A percentile compares a stretch with the other conserved stretches of the same genome.
These are phyloP conservation scores for Phytophthora quininea DNA, from an alignment of 352 stramenopile genomes.

Conservation along the genomic window DNA sequence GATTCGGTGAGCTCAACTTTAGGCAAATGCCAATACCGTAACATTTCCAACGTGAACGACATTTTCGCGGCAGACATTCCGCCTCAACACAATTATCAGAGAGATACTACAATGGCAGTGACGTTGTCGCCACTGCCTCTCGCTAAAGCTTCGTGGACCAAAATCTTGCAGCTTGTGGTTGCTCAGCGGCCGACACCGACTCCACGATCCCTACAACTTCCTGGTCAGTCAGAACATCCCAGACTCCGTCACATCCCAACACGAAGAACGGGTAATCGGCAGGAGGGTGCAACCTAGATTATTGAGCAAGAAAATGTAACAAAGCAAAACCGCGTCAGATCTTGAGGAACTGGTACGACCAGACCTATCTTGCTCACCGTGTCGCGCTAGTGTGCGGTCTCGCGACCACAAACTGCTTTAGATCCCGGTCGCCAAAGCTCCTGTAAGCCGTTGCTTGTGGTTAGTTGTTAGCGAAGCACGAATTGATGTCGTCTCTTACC, in stretches of 20 bases:
- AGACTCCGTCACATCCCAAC: constrained; percentile 81
- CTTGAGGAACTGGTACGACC: neutral
- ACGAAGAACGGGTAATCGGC: constrained; percentile 71
- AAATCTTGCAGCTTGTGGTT: constrained; percentile 51
- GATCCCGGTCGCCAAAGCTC: constrained; percentile 77
- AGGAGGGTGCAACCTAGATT: constrained; percentile 46
- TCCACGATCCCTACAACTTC: constrained; percentile 71
- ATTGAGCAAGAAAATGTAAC: neutral
- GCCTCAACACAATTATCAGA: constrained; percentile 22
- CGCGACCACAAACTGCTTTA: constrained; percentile 77
- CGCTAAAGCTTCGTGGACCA: constrained; percentile 62
- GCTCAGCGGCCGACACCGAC: constrained; percentile 39
- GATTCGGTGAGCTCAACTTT: neutral
- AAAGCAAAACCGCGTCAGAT: constrained; percentile 6
- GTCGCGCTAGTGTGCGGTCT: constrained; percentile 52
- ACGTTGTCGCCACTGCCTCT: constrained; percentile 79
- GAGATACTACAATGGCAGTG: constrained; percentile 77
- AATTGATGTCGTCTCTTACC: constrained; percentile 36
- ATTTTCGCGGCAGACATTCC: no score
- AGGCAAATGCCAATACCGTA: no score
- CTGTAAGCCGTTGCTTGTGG: constrained; percentile 30
- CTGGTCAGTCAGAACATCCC: constrained; percentile 80
- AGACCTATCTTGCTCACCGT: constrained; percentile 28
- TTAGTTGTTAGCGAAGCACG: constrained; percentile 8
- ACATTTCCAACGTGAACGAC: no score